Conservation (phyloP, 2,329 filamentous ascomycete species). For the Claviceps sp. region DNA sequence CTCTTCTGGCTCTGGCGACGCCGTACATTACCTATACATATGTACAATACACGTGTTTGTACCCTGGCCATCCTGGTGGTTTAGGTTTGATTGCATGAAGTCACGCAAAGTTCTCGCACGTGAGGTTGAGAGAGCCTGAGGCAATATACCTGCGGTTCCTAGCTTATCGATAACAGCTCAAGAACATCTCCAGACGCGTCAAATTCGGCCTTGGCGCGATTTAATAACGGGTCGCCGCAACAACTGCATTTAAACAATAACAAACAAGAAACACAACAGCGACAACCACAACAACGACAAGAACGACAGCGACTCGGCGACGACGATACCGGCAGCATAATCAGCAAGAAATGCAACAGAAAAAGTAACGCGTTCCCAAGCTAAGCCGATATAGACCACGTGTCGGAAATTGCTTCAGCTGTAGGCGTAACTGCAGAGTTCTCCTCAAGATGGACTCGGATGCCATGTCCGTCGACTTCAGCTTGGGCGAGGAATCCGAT, state of each 20-base stretch:
- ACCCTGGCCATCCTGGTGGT: too few relatives aligned
- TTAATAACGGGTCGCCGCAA: neutral
- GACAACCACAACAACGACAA: slow-evolving; percentile 10
- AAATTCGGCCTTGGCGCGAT: slow-evolving; percentile 15
- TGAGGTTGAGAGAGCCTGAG: too few relatives aligned
- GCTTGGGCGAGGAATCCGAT: slow-evolving; percentile 27
- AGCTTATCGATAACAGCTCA: neutral
- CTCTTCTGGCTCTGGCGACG: too few relatives aligned
- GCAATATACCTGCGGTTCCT: neutral
- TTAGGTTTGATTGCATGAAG: too few relatives aligned
- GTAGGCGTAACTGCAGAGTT: neutral
- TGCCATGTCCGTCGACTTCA: slow-evolving; percentile 36
- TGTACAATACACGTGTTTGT: too few relatives aligned
- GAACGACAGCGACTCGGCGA: slow-evolving; percentile 12
- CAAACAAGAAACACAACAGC: slow-evolving; percentile 14
- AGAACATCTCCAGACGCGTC: slow-evolving; percentile 1
- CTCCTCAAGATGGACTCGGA: slow-evolving; percentile 39
- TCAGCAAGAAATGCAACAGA: slow-evolving; percentile 10
- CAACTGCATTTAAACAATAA: slow-evolving; percentile 8
- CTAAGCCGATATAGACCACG: neutral
- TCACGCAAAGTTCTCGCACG: too few relatives aligned
- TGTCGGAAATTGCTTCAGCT: neutral
- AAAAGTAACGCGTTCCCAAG: slow-evolving; percentile 12
- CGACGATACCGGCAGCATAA: slow-evolving; percentile 13
- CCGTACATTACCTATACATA: too few relatives aligned